These are phyloP conservation scores for Rhodosporidiobolus sp. DNA, from an alignment of 768 basidiomycete species.

Conservation along the genomic window DNA sequence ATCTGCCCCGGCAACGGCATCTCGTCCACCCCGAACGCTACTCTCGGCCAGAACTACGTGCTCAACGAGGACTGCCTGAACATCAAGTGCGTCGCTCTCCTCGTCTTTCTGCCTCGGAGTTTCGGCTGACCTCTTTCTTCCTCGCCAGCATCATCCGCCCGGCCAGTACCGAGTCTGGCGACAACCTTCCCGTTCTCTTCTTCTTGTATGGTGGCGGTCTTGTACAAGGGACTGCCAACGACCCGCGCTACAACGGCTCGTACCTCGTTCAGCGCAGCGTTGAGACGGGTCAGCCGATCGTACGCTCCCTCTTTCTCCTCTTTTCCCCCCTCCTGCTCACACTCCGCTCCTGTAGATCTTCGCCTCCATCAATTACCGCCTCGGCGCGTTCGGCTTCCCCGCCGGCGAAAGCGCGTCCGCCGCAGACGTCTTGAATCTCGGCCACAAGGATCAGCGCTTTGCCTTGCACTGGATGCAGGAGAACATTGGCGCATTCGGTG, in stretches of 20 bases:
- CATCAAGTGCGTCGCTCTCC: background rate
- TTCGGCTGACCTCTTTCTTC: too few species aligned
- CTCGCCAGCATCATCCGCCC: too few species aligned
- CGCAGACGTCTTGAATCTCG: background rate
- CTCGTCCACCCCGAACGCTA: background rate
- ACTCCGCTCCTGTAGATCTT: background rate
- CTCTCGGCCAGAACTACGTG: constrained; percentile 3
- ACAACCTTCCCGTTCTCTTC: too few species aligned
- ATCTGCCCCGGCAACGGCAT: constrained; percentile 4
- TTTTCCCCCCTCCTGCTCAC: background rate
- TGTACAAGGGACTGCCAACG: background rate
- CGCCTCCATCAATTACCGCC: constrained; percentile 14
- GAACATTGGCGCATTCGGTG: constrained; percentile 61
- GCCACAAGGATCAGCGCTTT: background rate
- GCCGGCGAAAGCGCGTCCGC: constrained; percentile 10
- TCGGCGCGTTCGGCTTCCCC: constrained; percentile 25
- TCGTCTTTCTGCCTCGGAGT: too few species aligned
- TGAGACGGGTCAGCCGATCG: constrained; percentile 14
- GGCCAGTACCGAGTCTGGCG: too few species aligned
- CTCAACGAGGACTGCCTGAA: constrained; percentile 17
- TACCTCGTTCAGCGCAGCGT: constrained; percentile 26
- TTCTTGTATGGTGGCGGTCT: too few species aligned
- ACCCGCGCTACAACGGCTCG: constrained; percentile 27
- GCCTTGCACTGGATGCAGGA: constrained; percentile 55
- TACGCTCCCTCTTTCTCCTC: background rate